Percentiles rank a stretch among this genome's conserved stretches.
These are phyloP conservation scores for Coemansia reversa DNA, from an alignment of 192 early-diverging fungal species.

Conservation along the genomic window DNA sequence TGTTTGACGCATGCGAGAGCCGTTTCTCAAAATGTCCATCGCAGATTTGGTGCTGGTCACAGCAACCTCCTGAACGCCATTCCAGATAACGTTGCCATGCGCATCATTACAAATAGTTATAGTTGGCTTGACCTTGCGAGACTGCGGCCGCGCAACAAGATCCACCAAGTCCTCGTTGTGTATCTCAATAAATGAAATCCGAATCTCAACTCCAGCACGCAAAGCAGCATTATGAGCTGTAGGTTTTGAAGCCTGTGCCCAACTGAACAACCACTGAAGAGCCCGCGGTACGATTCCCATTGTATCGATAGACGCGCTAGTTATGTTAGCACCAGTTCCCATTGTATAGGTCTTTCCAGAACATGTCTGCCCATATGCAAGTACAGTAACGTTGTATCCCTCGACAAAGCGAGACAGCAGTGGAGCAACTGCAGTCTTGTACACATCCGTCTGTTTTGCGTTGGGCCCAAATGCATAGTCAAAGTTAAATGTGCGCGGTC, in stretches of 20 bases:
- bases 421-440: slow-evolving; percentile 50
- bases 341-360: slow-evolving; percentile 96
- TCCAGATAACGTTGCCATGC: slow-evolving; percentile 83
- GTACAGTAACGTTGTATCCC: slow-evolving; percentile 92
- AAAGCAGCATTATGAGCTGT: not conserved
- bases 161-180: slow-evolving; percentile 98
- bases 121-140: slow-evolving; percentile 56
- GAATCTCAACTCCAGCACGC: slow-evolving; percentile 19
- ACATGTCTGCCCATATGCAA: slow-evolving; percentile 93
- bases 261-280: slow-evolving; percentile 63
- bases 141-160: slow-evolving; percentile 67
- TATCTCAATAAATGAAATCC: slow-evolving; percentile 90
- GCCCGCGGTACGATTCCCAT: slow-evolving; percentile 73
- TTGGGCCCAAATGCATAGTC: slow-evolving; percentile 68
- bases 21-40: slow-evolving; percentile 66
- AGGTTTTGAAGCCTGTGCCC: not conserved
- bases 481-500: slow-evolving; percentile 56
- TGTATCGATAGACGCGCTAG: not conserved
- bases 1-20: slow-evolving; percentile 78
- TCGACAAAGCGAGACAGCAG: slow-evolving; percentile 62
- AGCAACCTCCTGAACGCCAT: slow-evolving; percentile 74
- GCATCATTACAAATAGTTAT: slow-evolving; percentile 82
- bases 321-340: slow-evolving; percentile 64
- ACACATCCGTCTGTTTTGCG: slow-evolving; percentile 63
- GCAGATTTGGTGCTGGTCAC: slow-evolving; percentile 71